Base-by-base conservation (phyloP, 179 eudicot genomes). In the Actinidia polygama region DNA sequence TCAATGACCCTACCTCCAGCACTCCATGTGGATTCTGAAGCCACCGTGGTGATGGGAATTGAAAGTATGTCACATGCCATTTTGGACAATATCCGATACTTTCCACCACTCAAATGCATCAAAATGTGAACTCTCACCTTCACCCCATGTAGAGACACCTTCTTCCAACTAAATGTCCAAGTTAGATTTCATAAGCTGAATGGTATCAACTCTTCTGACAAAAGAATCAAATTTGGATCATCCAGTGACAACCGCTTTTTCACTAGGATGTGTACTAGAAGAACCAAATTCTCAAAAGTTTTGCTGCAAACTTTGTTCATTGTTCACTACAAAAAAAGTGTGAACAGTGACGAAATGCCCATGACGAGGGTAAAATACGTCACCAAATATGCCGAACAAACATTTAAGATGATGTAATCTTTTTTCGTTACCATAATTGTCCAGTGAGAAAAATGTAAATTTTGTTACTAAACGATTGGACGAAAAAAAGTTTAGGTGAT, bases 1-100 rank as follows among this genome's bases (percentile, higher is more conserved):
- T 91, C 90, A 36, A 87, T 88, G 71, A 89, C 89, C 84, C 89
- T 87, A 58, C 87, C 86, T 18, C 86, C 94, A 0, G 80, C 88
- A 83, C 81, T 86, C 76, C 84, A 84, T 75, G 88, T 89, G 59
- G 84, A 21, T 23, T 87, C 89, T 0, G 86, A 84, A 21, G 86
- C 82, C 40, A 87, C 78, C 2, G 87, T 86, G 51, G 89, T 81
- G 83, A 90, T 84, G 24, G 87, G 88, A 79, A 89, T 85, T 1
- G 84, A 87, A 49, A 90, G 82, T 57, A 89, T 79, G 79, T 90
- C 91, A 57, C 82, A 83, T 49, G 89, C 91, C 89, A 88, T 90
- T 88, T 87, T 88, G 19, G 89, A 87, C 58, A 91, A 69, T 19
- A 88, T 83, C 24, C 88, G 88, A 73, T 81, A 88, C 68, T 63